Evolutionary conservation across 306 rosid species (phyloP).

Genomic region (Vigna trinervia): DNA sequence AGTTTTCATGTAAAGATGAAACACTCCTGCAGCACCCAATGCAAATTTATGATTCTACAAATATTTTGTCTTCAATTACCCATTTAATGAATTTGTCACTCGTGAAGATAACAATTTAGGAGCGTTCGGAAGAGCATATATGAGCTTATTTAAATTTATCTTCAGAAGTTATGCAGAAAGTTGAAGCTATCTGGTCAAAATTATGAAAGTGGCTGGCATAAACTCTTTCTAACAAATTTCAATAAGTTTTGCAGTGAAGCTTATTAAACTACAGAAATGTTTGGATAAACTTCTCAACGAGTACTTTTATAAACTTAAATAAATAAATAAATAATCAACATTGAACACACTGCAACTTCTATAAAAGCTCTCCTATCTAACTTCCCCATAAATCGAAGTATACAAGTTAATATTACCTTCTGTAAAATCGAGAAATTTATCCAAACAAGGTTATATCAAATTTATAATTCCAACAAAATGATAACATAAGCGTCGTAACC

Average conservation of each 20-base stretch:
- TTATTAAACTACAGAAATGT: neutral
- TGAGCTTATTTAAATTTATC: neutral
- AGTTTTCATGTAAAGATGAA: constrained; percentile 94
- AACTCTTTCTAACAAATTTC: neutral
- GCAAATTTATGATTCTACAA: constrained; percentile 29
- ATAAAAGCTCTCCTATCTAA: too few species aligned
- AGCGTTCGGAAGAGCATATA: neutral
- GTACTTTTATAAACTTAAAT: too few species aligned
- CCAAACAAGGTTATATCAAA: too few species aligned
- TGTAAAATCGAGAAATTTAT: too few species aligned
- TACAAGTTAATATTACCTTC: too few species aligned
- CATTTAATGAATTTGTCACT: neutral
- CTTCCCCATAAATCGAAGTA: too few species aligned
- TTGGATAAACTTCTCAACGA: too few species aligned
- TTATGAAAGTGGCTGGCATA: neutral
- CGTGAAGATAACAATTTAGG: neutral
- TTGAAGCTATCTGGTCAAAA: neutral
- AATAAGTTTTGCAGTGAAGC: neutral
- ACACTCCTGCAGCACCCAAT: constrained; percentile 70
- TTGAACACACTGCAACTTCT: too few species aligned
- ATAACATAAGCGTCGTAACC: too few species aligned
- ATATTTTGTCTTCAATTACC: neutral
- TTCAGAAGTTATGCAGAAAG: neutral
- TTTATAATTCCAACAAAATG: too few species aligned
- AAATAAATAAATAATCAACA: too few species aligned